phyloP scores from a whole-genome alignment of 2,329 filamentous ascomycete genomes.

The Cercospora sp. region DNA sequence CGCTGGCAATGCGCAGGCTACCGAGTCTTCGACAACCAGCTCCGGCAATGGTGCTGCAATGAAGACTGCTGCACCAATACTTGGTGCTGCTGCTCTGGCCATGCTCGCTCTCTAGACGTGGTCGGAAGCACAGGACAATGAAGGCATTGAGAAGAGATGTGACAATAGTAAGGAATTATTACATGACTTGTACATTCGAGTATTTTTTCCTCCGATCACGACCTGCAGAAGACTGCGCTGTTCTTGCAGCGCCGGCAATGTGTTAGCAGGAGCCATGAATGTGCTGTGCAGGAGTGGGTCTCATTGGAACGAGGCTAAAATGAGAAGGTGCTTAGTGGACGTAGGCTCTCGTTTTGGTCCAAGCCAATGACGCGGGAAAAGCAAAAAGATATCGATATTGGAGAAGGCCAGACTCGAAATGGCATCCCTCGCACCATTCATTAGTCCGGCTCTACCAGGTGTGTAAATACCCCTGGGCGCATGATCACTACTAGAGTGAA shows the following conservation, averaged over 20 bases:
- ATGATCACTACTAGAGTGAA: no score
- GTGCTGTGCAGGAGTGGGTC: neutral
- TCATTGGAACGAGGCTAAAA: neutral
- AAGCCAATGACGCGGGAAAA: neutral
- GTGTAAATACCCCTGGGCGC: no score
- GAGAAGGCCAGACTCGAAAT: neutral
- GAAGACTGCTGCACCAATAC: conserved; percentile 4
- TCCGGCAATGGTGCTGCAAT: neutral
- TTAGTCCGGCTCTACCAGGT: no score
- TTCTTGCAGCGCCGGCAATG: neutral
- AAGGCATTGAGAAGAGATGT: neutral
- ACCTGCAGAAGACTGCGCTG: neutral
- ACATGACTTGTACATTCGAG: neutral
- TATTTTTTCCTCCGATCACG: neutral
- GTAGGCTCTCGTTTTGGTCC: neutral
- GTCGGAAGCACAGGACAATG: neutral
- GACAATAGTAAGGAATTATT: neutral
- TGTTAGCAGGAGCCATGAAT: neutral
- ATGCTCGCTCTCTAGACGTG: neutral
- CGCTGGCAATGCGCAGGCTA: neutral
- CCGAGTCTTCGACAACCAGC: neutral
- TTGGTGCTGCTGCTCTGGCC: neutral
- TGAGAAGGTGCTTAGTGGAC: neutral
- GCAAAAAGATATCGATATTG: neutral
- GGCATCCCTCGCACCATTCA: neutral